Evolutionary conservation across 1,284 basidiomycete species (phyloP), one percentile per base, ranked within the genome.

Genomic region (Chondrostereum purpureum): DNA sequence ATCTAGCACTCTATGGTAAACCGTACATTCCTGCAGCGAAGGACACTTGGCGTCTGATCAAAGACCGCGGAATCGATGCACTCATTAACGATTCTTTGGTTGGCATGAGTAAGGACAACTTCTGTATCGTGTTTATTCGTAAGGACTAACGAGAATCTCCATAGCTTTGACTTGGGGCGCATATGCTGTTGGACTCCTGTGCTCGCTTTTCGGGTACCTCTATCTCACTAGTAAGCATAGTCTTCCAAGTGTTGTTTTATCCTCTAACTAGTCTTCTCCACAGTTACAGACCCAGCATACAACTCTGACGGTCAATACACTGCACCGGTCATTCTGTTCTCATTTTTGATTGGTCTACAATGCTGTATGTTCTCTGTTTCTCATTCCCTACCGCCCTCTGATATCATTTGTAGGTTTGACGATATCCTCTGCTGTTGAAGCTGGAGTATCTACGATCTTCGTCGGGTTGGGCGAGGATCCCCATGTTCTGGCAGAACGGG

Each of bases 21-120:
- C 67, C 81, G 1, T 95, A 94, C 57, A 76, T 92, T 44, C 60
- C 70, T 13, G 92, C 92, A n/a, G 89, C 92, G 3, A 92, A 88
- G 63, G 89, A 92, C 60, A 92, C 92, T 0, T 95, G 89, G 89
- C 72, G 75, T n/a, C 61, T 93, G 44, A 80, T 94, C 68, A 82
- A 79, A 56, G 86, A 93, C 57, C 78, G 89, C 47, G 92, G 84
- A 19, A 85, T 93, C 53, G 86, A 90, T 57, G 88, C 86, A 1
- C 65, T 95, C 13, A 75, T 92, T 57, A 92, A 94, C 59, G 91
- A 94, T 62, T 87, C 80, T 1, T 73, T 94, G 14, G 83, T 92
- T 50, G 79, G 83, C 55, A 91, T 87, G 72, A 81, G 81, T 83
- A 54, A 60, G 78, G 62, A 42, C 37, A 47, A 27, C 31, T 5